A percentile compares a stretch with the other conserved stretches of the same genome.
These are phyloP conservation scores for Henckelia pumila DNA, from an alignment of 257 asterid species.

Conservation along the genomic window DNA sequence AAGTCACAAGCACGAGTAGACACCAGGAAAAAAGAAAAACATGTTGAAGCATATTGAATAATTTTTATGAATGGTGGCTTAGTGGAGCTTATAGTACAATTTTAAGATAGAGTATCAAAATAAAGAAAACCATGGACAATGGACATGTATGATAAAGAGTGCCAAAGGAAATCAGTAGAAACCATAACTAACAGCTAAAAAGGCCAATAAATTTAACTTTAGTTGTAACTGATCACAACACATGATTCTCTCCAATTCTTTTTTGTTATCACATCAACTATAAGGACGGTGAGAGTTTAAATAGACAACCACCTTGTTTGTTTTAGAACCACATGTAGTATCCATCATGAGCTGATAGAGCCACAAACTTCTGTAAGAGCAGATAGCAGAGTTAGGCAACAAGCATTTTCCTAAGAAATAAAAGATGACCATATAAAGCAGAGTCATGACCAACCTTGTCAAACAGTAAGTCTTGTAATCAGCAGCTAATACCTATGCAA, in stretches of 20 bases:
- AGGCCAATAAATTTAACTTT: not conserved
- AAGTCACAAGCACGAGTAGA: too few relatives aligned
- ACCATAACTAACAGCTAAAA: not conserved
- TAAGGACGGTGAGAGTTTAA: conserved; percentile 16
- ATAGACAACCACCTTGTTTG: conserved; percentile 66
- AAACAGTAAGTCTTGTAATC: too few relatives aligned
- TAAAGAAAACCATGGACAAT: not conserved
- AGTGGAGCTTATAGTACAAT: too few relatives aligned
- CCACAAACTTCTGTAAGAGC: conserved; percentile 86
- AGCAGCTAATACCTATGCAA: too few relatives aligned
- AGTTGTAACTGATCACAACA: not conserved
- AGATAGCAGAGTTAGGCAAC: conserved; percentile 29
- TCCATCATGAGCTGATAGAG: conserved; percentile 84
- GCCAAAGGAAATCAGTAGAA: conserved; percentile 6
- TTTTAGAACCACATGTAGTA: conserved; percentile 93
- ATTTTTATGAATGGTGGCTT: not conserved
- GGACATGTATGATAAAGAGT: not conserved
- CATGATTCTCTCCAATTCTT: too few relatives aligned
- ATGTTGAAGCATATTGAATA: not conserved
- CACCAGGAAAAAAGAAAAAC: not conserved
- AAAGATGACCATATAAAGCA: conserved; percentile 15
- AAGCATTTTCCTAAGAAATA: not conserved
- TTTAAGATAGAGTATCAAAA: too few relatives aligned
- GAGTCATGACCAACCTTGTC: conserved; percentile 69
- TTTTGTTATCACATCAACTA: conserved; percentile 15